Evolutionary conservation across 2,329 filamentous ascomycete species (phyloP).

Genomic region (Tolypocladium tropicale): DNA sequence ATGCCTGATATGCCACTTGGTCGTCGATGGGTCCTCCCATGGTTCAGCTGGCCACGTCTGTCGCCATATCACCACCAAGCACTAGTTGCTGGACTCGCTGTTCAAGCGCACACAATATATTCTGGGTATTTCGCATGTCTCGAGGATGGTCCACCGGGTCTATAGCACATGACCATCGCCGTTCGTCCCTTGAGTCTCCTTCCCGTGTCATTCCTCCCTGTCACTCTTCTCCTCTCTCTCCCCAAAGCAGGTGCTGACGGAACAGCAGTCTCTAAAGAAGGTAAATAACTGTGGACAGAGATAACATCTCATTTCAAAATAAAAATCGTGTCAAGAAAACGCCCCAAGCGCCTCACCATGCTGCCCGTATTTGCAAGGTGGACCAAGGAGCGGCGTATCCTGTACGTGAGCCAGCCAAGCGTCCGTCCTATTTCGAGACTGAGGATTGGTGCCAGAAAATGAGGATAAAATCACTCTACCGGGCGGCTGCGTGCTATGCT

Average conservation of each 20-base stretch:
- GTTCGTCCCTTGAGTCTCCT: neutral
- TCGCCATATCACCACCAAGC: neutral
- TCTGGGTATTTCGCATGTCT: slow-evolving; percentile 6
- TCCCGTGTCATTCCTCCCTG: neutral
- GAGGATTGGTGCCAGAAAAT: neutral
- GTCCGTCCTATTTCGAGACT: neutral
- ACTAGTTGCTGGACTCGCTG: no score
- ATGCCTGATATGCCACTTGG: neutral
- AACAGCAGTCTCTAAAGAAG: neutral
- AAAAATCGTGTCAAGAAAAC: neutral
- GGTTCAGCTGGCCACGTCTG: no score
- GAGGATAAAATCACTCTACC: neutral
- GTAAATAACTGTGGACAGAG: neutral
- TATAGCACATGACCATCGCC: neutral
- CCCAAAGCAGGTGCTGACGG: neutral
- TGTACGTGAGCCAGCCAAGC: neutral
- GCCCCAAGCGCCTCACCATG: neutral
- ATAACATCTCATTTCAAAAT: neutral
- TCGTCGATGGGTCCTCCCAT: no score
- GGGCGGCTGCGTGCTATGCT: neutral
- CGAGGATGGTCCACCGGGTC: neutral
- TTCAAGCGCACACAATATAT: slow-evolving; percentile 7
- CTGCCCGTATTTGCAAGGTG: neutral
- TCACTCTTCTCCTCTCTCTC: no score
- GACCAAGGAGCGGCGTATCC: neutral